Evolutionary conservation across 139 green algal species (phyloP).

Genomic region (Chlamydomonas applanata): DNA sequence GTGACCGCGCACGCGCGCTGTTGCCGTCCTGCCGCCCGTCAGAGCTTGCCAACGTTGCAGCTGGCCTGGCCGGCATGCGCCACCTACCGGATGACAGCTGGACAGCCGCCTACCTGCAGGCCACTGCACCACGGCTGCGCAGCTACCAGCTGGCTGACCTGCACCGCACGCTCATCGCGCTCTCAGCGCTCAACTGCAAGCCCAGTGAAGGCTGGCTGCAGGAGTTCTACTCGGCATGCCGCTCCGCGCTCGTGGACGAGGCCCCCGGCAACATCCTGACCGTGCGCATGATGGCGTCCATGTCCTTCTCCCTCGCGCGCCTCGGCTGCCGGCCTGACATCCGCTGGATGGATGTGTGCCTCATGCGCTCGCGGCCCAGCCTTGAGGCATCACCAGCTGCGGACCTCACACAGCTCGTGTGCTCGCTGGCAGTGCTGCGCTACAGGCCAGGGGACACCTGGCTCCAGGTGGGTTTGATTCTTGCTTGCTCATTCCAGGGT

Average conservation of each 20-base stretch:
- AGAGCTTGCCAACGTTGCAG: constrained; percentile 9
- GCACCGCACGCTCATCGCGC: not conserved
- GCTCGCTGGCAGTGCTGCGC: constrained; percentile 10
- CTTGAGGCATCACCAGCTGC: not conserved
- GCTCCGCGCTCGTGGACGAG: not conserved
- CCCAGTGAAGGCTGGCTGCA: not conserved
- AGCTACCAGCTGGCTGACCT: constrained; percentile 1
- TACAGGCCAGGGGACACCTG: constrained; percentile 29
- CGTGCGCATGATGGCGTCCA: constrained; percentile 5
- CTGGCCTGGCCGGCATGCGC: constrained; percentile 4
- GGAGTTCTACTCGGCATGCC: not conserved
- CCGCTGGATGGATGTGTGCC: constrained; percentile 19
- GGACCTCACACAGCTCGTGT: constrained; percentile 14
- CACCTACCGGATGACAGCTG: constrained; percentile 28
- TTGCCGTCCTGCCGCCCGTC: not conserved
- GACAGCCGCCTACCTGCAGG: constrained; percentile 13
- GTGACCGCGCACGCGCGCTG: too few relatives aligned
- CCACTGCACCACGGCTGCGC: not conserved
- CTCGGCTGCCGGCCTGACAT: constrained; percentile 32
- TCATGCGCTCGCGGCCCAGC: constrained; percentile 2
- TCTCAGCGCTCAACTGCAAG: not conserved
- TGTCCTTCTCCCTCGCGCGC: constrained; percentile 12
- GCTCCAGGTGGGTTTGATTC: constrained; percentile 26
- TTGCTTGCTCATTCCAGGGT: too few relatives aligned
- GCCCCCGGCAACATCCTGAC: not conserved